Evolutionary conservation across 192 early-diverging fungal genomes (phyloP), one percentile per base, ranked within the genome.

Genomic region (Coemansia sp.): DNA sequence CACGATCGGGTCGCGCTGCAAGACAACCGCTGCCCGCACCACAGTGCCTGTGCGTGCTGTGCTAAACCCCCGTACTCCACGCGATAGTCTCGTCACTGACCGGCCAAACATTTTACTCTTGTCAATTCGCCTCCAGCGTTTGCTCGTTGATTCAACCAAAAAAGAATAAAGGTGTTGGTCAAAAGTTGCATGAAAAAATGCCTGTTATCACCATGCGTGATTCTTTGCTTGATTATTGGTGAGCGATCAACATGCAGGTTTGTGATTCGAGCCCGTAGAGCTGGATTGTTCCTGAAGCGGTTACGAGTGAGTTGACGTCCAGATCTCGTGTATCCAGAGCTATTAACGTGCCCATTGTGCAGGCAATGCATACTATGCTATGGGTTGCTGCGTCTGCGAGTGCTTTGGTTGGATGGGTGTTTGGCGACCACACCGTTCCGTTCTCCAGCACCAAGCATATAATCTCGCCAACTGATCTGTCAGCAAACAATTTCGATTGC

Each of bases 1-100:
- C 17, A 82, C 64, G 11, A 82, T 82, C 37, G 79, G 79, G 67
- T 72, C 66, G 60, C 79, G 79, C 70, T 82, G 79, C 52, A 82
- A 38, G 2, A 82, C 27, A 22, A 82, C 52, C 9, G 69, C 73
- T 2, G 79, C 79, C 43, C 62, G 68, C 38, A 74, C 63, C 2
- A 38, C 41, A 12, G 23, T 29, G 7, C 14, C 9, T 2, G 22
- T 39, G 48, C 64, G 41, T 4, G 45, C 53, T 38, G 77, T 51
- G 77, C 65, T 71, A 51, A 80, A 74, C 21, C 32, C 8, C 5
- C 77, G 77, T 22, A 29, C 62, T 1, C 67, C 35, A 38, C 25
- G 22, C 24, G 25, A 4, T 4, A 55, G 53, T 29, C 53, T 27
- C 53, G 12, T 15, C 3, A 12, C 53, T 27, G 25, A 17, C 60